Conservation (phyloP, 768 basidiomycete genomes). For the Dictyophora rubrovolvata region DNA sequence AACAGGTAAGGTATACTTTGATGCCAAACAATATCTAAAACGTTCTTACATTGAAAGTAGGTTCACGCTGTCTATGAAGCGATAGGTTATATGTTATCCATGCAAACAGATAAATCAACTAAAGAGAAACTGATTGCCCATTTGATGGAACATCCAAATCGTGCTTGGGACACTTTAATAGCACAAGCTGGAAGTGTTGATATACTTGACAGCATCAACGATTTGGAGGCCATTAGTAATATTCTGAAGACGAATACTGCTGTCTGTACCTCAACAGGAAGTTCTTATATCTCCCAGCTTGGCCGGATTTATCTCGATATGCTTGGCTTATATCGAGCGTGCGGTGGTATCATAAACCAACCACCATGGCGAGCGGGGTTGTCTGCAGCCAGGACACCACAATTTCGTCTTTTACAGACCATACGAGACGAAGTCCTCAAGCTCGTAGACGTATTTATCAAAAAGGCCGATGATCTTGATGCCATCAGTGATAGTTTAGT, state of each 20-base stretch:
- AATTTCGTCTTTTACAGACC: conserved; percentile 85
- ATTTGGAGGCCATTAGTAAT: conserved; percentile 94
- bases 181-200: conserved; percentile 89
- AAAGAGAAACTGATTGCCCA: conserved; percentile 93
- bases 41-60: conserved; percentile 17
- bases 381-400: conserved; percentile 93
- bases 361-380: conserved; percentile 77
- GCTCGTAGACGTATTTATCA: conserved; percentile 95
- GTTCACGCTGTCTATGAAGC: conserved; percentile 99
- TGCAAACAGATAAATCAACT: conserved; percentile 94
- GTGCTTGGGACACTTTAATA: conserved; percentile 97
- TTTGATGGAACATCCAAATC: conserved; percentile 95
- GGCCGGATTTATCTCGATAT: conserved; percentile 95
- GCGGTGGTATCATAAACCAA: conserved; percentile 92
- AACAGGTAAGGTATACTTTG: conserved; percentile 38
- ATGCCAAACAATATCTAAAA: conserved; percentile 1
- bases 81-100: conserved; percentile 98
- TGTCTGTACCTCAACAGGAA: conserved; percentile 93
- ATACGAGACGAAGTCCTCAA: conserved; percentile 98
- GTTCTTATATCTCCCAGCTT: conserved; percentile 95
- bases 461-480: conserved; percentile 94
- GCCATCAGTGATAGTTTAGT: conserved; percentile 87
- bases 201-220: conserved; percentile 81
- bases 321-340: conserved; percentile 95
- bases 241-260: conserved; percentile 98